A percentile compares a stretch with the other conserved stretches of the same genome.
These are phyloP conservation scores for Betula pendula DNA, from an alignment of 306 rosid species.

Conservation along the genomic window DNA sequence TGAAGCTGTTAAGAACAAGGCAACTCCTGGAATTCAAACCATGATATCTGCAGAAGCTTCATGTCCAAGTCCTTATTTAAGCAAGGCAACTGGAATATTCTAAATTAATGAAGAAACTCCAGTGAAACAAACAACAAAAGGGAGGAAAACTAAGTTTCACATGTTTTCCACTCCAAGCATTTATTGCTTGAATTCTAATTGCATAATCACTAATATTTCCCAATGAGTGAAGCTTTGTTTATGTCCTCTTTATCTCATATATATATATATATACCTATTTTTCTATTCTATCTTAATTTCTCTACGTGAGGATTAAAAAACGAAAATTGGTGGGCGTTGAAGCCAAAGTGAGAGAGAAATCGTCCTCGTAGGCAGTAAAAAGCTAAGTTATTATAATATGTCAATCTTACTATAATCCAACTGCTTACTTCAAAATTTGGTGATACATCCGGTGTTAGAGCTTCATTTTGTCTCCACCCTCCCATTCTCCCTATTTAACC, in stretches of 20 bases:
- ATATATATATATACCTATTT: not conserved
- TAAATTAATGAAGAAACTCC: not conserved
- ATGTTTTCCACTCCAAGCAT: not conserved
- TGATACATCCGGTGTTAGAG: conserved; percentile 71
- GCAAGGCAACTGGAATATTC: not conserved
- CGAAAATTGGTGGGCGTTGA: conserved; percentile 39
- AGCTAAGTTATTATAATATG: conserved; percentile 22
- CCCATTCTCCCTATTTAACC: conserved; percentile 45
- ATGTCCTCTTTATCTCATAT: not conserved
- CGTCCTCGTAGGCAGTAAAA: conserved; percentile 31
- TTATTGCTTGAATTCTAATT: not conserved
- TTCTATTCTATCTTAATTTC: not conserved
- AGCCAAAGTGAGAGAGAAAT: conserved; percentile 42
- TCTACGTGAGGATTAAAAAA: not conserved
- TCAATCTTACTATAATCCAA: conserved; percentile 51
- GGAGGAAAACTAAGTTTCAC: not conserved
- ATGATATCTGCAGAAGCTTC: not conserved
- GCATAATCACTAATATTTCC: not conserved
- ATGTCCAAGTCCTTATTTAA: not conserved
- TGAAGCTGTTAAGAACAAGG: not conserved
- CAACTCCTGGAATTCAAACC: not conserved
- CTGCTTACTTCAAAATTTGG: conserved; percentile 44
- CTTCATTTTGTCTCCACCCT: conserved; percentile 51
- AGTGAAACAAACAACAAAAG: not conserved
- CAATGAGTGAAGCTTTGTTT: not conserved